These are phyloP conservation scores for Leptographium lundbergii DNA, from an alignment of 2,329 filamentous ascomycete genomes.

Conservation along the genomic window DNA sequence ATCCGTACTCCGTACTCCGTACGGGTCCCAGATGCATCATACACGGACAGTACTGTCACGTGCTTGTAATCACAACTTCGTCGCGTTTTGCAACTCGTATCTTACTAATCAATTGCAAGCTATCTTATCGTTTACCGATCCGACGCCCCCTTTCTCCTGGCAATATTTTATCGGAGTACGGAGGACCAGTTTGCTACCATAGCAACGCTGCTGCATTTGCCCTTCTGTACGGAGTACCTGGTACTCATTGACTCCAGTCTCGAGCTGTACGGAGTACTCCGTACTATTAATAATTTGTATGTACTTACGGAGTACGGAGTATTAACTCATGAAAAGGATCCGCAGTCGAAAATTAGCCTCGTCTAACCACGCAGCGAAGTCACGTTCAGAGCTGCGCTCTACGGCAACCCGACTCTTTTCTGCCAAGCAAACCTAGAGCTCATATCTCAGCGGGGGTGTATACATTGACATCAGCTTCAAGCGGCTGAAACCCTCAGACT, in stretches of 20 bases:
- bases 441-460: not conserved
- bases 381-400: not conserved
- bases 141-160: not conserved
- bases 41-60: too few relatives aligned
- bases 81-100: not conserved
- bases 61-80: too few relatives aligned
- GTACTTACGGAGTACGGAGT: too few relatives aligned
- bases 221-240: not conserved
- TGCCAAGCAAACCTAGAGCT: not conserved
- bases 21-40: too few relatives aligned
- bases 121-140: not conserved
- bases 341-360: not conserved
- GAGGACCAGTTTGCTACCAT: constrained; percentile 8
- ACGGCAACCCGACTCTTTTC: not conserved
- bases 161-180: not conserved
- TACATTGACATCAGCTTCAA: not conserved
- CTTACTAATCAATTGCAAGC: not conserved
- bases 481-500: not conserved
- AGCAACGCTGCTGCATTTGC: constrained; percentile 5
- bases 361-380: not conserved
- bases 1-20: too few relatives aligned
- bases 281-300: too few relatives aligned
- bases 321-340: not conserved
- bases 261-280: too few relatives aligned
- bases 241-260: not conserved